Evolutionary conservation across 371 early-diverging fungal genomes (phyloP).

Genomic region (Lichtheimia corymbifera): DNA sequence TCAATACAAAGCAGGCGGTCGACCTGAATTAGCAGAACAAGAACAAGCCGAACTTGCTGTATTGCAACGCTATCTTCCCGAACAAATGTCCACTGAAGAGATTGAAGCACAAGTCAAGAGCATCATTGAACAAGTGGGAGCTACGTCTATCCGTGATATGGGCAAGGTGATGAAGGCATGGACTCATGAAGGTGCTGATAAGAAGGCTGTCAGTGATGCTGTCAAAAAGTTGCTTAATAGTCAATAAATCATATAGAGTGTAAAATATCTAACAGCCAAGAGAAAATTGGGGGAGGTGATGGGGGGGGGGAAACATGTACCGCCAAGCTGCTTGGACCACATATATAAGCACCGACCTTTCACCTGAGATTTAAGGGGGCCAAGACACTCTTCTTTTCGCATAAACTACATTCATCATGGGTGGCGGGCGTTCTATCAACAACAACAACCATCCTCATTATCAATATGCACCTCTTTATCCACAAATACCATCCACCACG

Average conservation of each 20-base stretch:
- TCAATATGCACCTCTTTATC: too few species aligned
- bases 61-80: conserved; percentile 70
- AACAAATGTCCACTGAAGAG: conserved; percentile 65
- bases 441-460: conserved; percentile 1
- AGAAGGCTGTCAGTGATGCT: conserved; percentile 63
- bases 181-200: conserved; percentile 62
- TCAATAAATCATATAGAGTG: not conserved
- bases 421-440: conserved; percentile 5
- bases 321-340: not conserved
- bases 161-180: conserved; percentile 81
- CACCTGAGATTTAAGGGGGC: too few species aligned
- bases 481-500: too few species aligned
- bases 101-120: conserved; percentile 61
- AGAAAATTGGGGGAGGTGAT: not conserved
- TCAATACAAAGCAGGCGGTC: conserved; percentile 60
- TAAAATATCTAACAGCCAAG: not conserved
- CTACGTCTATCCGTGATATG: conserved; percentile 61
- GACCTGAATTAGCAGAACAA: conserved; percentile 66
- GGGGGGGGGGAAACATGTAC: not conserved
- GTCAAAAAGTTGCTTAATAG: conserved; percentile 51
- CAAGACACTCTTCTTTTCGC: too few species aligned
- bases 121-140: conserved; percentile 57
- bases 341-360: conserved; percentile 6
- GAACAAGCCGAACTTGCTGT: conserved; percentile 65
- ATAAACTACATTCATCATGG: conserved; percentile 9